phyloP scores from a whole-genome alignment of 495 filamentous ascomycete species.

The Amniculicola lignicola region DNA sequence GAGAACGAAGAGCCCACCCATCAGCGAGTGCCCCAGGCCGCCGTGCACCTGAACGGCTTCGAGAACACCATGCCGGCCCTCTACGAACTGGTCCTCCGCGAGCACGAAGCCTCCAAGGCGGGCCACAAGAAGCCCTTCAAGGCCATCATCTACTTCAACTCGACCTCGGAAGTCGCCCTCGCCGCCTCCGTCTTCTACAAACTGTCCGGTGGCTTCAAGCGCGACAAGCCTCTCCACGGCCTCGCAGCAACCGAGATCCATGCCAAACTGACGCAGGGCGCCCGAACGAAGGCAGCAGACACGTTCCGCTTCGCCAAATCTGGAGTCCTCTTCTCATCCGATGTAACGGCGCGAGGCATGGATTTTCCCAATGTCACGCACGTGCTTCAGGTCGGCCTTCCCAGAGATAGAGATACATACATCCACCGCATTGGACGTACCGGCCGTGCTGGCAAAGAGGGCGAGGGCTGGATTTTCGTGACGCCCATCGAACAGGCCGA shows the following conservation, averaged over 20 bases:
- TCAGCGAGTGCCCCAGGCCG: slow-evolving; percentile 72
- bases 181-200: slow-evolving; percentile 57
- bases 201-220: slow-evolving; percentile 41
- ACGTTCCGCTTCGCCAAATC: slow-evolving; percentile 61
- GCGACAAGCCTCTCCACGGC: slow-evolving; percentile 31
- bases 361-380: slow-evolving; percentile 93
- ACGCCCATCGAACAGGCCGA: slow-evolving; percentile 55
- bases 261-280: slow-evolving; percentile 65
- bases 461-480: slow-evolving; percentile 76
- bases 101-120: slow-evolving; percentile 42
- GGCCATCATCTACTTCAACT: slow-evolving; percentile 85
- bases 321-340: slow-evolving; percentile 83
- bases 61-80: slow-evolving; percentile 76
- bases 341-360: slow-evolving; percentile 95
- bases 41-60: slow-evolving; percentile 60
- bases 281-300: slow-evolving; percentile 65
- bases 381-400: slow-evolving; percentile 79
- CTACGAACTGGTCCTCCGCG: slow-evolving; percentile 66
- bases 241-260: slow-evolving; percentile 70
- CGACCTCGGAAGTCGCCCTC: slow-evolving; percentile 68
- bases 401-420: slow-evolving; percentile 71
- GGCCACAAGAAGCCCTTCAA: slow-evolving; percentile 69
- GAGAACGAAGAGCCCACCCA: slow-evolving; percentile 82
- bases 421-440: slow-evolving; percentile 83
- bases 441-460: slow-evolving; percentile 67